Evolutionary conservation across 768 basidiomycete species (phyloP), one percentile per base, ranked within the genome.

Genomic region (Fomitopsis pulvina): DNA sequence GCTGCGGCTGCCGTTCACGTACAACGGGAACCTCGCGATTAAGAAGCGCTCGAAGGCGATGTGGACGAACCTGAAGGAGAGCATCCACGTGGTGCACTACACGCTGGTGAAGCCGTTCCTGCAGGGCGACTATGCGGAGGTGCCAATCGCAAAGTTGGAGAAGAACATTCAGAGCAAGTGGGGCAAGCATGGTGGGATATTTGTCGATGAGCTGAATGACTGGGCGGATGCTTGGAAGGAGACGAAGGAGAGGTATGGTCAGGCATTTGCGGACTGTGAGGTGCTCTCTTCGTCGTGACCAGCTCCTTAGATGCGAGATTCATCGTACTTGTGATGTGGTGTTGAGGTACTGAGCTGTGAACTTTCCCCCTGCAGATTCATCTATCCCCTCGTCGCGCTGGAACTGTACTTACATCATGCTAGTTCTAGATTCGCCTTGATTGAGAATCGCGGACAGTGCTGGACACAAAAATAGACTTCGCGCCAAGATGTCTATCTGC

Each of bases 1-100:
- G 25, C 50, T 66, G 30, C 60, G 62, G 3, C 61, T 71, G 18
- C 69, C 69, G n/a, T 68, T 66, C 51, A 40, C 56, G 30, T 71
- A 69, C 57, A 69, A 68, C 47, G 68, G 58, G 12, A 69, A 69
- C 56, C 59, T 70, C 20, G 68, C 60, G 5, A 66, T 69, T 52
- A 68, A 62, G 57, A 52, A 55, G 41, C 57, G 62, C 43, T 62
- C 60, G 41, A 62, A 62, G 3, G 53, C 42, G 38, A 38, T 71
- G 24, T 71, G 69, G 68, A 45, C 56, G 9, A 59, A 57, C 10
- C 32, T 69, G 45, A 56, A 55, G 57, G 48, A 57, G 16, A 60
- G 67, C 51, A 51, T 61, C 41, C 60, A 63, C 21, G 48, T 70
- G 21, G 59, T 70, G 45, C 69, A 69, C 53, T 71, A 66, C 52